Evolutionary conservation across 495 filamentous ascomycete species (phyloP), one percentile per base, ranked within the genome.

Genomic region (Tuber umbilicatum): DNA sequence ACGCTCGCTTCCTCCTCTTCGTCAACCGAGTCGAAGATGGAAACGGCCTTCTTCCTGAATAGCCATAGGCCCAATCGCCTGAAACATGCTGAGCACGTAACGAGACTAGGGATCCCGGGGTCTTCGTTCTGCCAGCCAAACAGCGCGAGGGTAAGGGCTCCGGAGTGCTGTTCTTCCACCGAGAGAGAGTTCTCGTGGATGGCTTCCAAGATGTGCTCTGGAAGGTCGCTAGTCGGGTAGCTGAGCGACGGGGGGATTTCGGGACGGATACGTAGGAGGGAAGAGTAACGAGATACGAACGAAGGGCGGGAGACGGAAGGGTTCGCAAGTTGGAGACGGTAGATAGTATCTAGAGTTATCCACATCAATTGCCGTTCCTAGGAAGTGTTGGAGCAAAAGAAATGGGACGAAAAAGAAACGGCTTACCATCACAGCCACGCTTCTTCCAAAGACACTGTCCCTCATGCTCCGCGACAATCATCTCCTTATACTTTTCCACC

Each of bases 31-130:
- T 76, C 76, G 43, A 77, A 68, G n/a, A 77, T 42, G 17, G 71
- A 72, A 39, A 77, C 75, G 14, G 75, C 84, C 75, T 87, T 88
- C 78, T 85, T 84, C 79, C 90, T 92, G 85, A 97, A 99, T 84
- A 99, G 90, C 95, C 95, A 99, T 10, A 99, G 87, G 0, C 96
- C 95, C 1, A 98, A 86, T 10, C 93, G 89, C 75, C 94, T 89
- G 79, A 97, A 93, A 81, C 95, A 99, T 50, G 91, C 91, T 69
- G 88, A 85, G 82, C 95, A 99, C 0, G 88, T 89, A 23, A 90
- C 90, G n/a, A 93, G 84, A 68, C 90, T 91, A 4, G 90, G 86
- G 73, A 89, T 87, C 31, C 88, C 86, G 42, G 87, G 87, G 81
- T 92, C 90, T 38, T 91, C 87, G 67, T 89, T 89, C 77, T 91